Evolutionary conservation across 2,329 filamentous ascomycete species (phyloP).

Genomic region (Cryphonectria radicalis): DNA sequence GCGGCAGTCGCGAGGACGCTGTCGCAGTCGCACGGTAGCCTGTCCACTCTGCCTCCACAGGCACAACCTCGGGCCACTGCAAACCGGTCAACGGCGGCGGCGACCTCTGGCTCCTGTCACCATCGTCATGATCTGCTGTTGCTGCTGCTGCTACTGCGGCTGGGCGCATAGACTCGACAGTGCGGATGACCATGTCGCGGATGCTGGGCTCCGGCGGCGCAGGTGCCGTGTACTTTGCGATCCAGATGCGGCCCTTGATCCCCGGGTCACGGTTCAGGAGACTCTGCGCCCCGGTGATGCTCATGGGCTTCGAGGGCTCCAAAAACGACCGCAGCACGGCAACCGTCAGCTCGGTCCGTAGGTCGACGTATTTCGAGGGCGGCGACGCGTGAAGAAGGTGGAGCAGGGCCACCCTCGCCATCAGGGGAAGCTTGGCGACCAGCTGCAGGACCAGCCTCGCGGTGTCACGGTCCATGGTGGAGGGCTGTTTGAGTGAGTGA

Average conservation of each 20-base stretch:
- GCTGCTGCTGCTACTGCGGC: conserved; percentile 1
- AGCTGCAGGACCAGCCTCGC: conserved; percentile 38
- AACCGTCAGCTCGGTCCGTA: conserved; percentile 74
- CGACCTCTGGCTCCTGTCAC: conserved; percentile 9
- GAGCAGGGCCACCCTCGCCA: conserved; percentile 63
- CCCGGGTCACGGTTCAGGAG: conserved; percentile 65
- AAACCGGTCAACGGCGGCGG: conserved; percentile 32
- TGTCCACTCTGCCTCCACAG: conserved; percentile 77
- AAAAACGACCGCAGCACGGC: conserved; percentile 72
- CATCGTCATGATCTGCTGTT: neutral
- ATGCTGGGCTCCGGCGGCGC: conserved; percentile 60
- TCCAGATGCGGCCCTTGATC: conserved; percentile 81
- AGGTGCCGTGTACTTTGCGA: conserved; percentile 70
- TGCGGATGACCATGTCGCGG: conserved; percentile 60
- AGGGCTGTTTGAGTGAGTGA: neutral
- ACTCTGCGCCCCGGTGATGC: conserved; percentile 67
- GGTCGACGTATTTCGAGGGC: conserved; percentile 75
- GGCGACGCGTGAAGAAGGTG: conserved; percentile 72
- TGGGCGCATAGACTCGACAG: conserved; percentile 59
- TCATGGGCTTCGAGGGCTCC: conserved; percentile 46
- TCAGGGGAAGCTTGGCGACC: conserved; percentile 63
- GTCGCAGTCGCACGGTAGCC: conserved; percentile 65
- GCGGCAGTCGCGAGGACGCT: conserved; percentile 54
- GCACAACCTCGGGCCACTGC: conserved; percentile 53
- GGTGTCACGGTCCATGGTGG: conserved; percentile 29